Conservation (phyloP, 1,139 yeast genomes). For the Geotrichum restrictum region DNA sequence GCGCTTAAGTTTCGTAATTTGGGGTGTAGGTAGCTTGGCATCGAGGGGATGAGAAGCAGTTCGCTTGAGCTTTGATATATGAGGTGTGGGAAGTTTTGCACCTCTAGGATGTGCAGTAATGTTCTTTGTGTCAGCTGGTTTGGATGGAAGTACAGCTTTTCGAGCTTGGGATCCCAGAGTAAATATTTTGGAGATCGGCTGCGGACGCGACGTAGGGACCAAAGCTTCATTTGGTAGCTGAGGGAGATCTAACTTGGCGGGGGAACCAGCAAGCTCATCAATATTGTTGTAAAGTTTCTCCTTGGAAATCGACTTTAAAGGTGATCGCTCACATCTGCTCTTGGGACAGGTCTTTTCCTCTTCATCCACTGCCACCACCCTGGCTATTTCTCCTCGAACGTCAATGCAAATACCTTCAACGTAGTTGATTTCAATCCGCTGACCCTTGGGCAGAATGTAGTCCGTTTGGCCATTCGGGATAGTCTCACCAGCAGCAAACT, state of each 20-base stretch:
- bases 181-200: too few relatives aligned
- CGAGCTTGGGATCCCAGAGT: too few relatives aligned
- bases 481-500: slow-evolving; percentile 25
- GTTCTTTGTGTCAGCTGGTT: background rate
- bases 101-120: background rate
- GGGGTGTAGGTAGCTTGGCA: background rate
- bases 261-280: background rate
- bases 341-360: slow-evolving; percentile 28
- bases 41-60: background rate
- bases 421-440: slow-evolving; percentile 53
- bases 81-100: background rate
- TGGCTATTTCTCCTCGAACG: slow-evolving; percentile 55
- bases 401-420: slow-evolving; percentile 58
- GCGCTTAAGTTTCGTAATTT: too few relatives aligned
- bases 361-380: slow-evolving; percentile 49
- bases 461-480: slow-evolving; percentile 38
- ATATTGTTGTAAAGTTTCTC: background rate
- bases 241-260: too few relatives aligned
- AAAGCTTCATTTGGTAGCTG: too few relatives aligned
- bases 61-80: background rate
- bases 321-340: background rate
- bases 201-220: too few relatives aligned
- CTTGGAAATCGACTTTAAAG: background rate
- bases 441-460: slow-evolving; percentile 42
- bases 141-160: too few relatives aligned